These are phyloP conservation scores for Russula abietina DNA, from an alignment of 768 basidiomycete genomes.

Conservation along the genomic window DNA sequence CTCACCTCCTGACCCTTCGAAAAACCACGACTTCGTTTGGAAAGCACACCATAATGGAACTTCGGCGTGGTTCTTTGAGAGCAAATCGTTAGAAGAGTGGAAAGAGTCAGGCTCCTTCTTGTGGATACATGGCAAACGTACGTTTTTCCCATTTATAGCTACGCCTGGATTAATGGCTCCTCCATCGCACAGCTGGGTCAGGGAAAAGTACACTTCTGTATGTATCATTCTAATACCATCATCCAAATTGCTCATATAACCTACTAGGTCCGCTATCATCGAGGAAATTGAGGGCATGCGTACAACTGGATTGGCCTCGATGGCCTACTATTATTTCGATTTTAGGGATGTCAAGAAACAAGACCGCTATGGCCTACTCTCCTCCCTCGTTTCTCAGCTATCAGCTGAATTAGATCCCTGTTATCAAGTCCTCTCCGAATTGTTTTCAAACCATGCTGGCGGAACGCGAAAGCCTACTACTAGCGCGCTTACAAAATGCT, in stretches of 20 bases:
- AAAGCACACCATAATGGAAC: background rate
- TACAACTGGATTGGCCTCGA: background rate
- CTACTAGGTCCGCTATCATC: background rate
- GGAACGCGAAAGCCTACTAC: background rate
- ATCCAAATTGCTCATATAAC: background rate
- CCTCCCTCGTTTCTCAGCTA: slow-evolving; percentile 2
- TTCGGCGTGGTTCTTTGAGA: background rate
- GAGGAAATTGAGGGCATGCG: background rate
- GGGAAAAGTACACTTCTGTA: slow-evolving; percentile 12
- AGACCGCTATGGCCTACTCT: background rate
- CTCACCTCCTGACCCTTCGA: background rate
- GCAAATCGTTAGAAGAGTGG: background rate
- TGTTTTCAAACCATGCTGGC: background rate
- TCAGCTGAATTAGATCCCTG: background rate
- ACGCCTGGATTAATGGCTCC: background rate
- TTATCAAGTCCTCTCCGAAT: background rate
- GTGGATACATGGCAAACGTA: slow-evolving; percentile 15
- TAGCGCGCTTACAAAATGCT: background rate
- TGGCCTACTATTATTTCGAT: slow-evolving; percentile 14
- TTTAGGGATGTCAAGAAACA: slow-evolving; percentile 11
- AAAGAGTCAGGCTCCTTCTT: background rate
- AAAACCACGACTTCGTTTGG: background rate
- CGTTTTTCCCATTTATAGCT: background rate
- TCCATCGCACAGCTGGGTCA: background rate
- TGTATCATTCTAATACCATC: background rate